Percentiles rank a stretch among this genome's conserved stretches.
Evolutionary conservation across 441 rosid genomes (phyloP).

Genomic region (Erysimum cheiri): DNA sequence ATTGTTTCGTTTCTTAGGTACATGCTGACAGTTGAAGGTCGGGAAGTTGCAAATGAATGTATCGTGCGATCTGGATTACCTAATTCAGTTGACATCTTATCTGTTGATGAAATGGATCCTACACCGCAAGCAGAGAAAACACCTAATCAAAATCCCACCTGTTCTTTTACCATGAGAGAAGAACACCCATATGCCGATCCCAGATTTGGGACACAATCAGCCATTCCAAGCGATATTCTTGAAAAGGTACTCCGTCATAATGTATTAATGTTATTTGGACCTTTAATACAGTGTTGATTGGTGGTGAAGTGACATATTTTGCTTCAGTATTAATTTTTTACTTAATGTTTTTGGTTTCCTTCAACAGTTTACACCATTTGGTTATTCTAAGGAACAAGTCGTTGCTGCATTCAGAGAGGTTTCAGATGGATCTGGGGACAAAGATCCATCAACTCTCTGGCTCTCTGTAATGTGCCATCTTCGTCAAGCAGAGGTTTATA

Average conservation of each 20-base stretch:
- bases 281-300: constrained; percentile 7
- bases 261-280: constrained; percentile 14
- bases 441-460: constrained; percentile 69
- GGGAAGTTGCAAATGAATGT: constrained; percentile 76
- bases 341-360: constrained; percentile 32
- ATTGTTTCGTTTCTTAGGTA: constrained; percentile 51
- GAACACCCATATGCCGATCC: constrained; percentile 41
- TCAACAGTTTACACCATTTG: constrained; percentile 64
- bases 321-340: constrained; percentile 11
- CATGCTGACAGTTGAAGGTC: constrained; percentile 88
- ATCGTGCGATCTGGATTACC: constrained; percentile 68
- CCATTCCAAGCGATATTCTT: constrained; percentile 68
- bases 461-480: constrained; percentile 72
- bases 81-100: constrained; percentile 49
- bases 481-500: constrained; percentile 69
- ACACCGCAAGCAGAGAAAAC: constrained; percentile 38
- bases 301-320: constrained; percentile 1
- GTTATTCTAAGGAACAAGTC: constrained; percentile 72
- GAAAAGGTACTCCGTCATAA: constrained; percentile 54
- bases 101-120: constrained; percentile 48
- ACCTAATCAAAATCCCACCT: constrained; percentile 42
- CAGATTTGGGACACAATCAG: constrained; percentile 46
- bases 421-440: constrained; percentile 58
- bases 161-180: constrained; percentile 46
- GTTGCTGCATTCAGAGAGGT: constrained; percentile 63